Evolutionary conservation across 208 protist genomes (phyloP).

Genomic region (Tritrichomonas musculus): DNA sequence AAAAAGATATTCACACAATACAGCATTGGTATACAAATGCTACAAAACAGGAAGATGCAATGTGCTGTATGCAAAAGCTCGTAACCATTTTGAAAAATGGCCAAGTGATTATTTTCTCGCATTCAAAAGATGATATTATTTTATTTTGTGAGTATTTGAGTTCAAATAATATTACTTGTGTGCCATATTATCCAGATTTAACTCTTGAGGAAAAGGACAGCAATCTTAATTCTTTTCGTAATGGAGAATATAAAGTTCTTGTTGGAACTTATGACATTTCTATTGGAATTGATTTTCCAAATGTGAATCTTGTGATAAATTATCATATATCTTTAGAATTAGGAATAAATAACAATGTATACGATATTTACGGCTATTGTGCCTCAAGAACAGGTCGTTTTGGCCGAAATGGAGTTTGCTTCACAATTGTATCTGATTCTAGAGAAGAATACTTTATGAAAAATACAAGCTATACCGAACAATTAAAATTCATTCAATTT

Average conservation of each 20-base stretch:
- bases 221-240: conserved; percentile 94
- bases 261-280: conserved; percentile 89
- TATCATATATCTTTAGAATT: conserved; percentile 80
- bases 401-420: conserved; percentile 61
- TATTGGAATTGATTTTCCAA: conserved; percentile 81
- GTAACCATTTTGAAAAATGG: neutral
- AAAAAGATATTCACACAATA: no score
- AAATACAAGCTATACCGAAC: no score
- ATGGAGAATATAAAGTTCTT: conserved; percentile 82
- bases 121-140: neutral
- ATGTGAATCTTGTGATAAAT: conserved; percentile 91
- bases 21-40: neutral
- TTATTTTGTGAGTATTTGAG: neutral
- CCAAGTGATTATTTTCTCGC: neutral
- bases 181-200: conserved; percentile 73
- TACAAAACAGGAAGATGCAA: neutral
- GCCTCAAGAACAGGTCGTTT: conserved; percentile 90
- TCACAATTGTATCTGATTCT: neutral
- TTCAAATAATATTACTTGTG: neutral
- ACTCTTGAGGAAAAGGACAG: conserved; percentile 83
- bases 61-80: no score
- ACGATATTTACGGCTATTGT: conserved; percentile 59
- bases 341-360: neutral
- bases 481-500: no score
- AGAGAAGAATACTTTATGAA: no score